These are phyloP conservation scores for Begonia fuchsioides DNA, from an alignment of 306 rosid genomes.

Conservation along the genomic window DNA sequence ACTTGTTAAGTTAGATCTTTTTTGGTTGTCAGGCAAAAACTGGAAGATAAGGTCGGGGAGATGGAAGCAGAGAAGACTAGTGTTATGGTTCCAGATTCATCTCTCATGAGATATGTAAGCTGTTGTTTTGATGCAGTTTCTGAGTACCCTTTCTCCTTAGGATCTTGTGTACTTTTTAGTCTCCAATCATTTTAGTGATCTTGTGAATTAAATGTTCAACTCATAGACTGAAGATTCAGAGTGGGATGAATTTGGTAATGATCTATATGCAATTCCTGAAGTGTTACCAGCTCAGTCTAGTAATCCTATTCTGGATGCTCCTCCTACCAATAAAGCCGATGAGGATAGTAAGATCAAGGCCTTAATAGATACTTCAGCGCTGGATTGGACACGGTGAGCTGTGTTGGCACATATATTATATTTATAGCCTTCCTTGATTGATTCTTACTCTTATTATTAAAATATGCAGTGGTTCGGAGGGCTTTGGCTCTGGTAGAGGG, in stretches of 20 bases:
- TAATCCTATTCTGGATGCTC: slow-evolving; percentile 48
- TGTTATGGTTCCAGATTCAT: slow-evolving; percentile 26
- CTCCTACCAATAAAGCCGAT: slow-evolving; percentile 59
- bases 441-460: slow-evolving; percentile 5
- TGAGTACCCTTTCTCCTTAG: neutral
- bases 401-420: slow-evolving; percentile 4
- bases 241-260: slow-evolving; percentile 99
- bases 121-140: slow-evolving; percentile 3
- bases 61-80: slow-evolving; percentile 38
- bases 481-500: slow-evolving; percentile 72
- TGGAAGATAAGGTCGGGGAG: slow-evolving; percentile 40
- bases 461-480: slow-evolving; percentile 60
- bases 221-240: slow-evolving; percentile 67
- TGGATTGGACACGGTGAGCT: slow-evolving; percentile 91
- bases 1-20: slow-evolving; percentile 8
- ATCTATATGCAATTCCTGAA: slow-evolving; percentile 84
- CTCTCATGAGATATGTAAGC: slow-evolving; percentile 57
- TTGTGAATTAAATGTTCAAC: slow-evolving; percentile 5
- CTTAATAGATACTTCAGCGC: slow-evolving; percentile 64
- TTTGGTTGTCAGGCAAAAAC: slow-evolving; percentile 42
- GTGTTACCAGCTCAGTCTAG: slow-evolving; percentile 46
- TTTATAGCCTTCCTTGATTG: neutral
- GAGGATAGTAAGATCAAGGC: slow-evolving; percentile 97
- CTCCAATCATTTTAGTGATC: slow-evolving; percentile 2
- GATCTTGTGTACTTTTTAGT: neutral